These are phyloP conservation scores for Podaxis sp. DNA, from an alignment of 768 basidiomycete species.

Conservation along the genomic window DNA sequence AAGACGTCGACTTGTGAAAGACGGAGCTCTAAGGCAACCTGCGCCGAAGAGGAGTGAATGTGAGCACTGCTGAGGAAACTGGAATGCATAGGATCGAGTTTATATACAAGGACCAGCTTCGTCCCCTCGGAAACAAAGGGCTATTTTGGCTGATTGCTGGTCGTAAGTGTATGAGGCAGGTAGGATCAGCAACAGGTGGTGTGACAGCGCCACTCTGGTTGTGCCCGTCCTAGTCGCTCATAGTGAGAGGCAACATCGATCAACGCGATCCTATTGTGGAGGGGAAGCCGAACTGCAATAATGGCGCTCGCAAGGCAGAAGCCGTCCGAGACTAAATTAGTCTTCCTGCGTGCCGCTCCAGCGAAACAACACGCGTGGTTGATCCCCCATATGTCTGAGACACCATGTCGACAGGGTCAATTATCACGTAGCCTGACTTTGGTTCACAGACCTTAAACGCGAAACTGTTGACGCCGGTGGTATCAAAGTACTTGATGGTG, in stretches of 20 bases:
- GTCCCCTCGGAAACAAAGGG: not conserved
- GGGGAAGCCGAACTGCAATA: no score
- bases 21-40: conserved; percentile 44
- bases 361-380: not conserved
- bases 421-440: not conserved
- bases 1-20: conserved; percentile 41
- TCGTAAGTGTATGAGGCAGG: conserved; percentile 5
- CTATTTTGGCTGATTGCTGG: not conserved
- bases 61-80: conserved; percentile 46
- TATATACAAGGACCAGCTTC: conserved; percentile 31
- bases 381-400: not conserved
- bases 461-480: not conserved
- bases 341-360: no score
- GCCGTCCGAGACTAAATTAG: no score
- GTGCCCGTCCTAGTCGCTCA: not conserved
- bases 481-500: not conserved
- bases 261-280: no score
- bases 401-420: not conserved
- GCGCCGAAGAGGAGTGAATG: conserved; percentile 39
- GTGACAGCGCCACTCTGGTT: not conserved
- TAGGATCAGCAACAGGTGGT: not conserved
- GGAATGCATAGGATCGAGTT: conserved; percentile 19
- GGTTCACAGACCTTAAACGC: not conserved
- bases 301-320: no score
- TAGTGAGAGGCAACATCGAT: no score